These are phyloP conservation scores for Penicillium sp. DNA, from an alignment of 2,329 filamentous ascomycete genomes.

Conservation along the genomic window DNA sequence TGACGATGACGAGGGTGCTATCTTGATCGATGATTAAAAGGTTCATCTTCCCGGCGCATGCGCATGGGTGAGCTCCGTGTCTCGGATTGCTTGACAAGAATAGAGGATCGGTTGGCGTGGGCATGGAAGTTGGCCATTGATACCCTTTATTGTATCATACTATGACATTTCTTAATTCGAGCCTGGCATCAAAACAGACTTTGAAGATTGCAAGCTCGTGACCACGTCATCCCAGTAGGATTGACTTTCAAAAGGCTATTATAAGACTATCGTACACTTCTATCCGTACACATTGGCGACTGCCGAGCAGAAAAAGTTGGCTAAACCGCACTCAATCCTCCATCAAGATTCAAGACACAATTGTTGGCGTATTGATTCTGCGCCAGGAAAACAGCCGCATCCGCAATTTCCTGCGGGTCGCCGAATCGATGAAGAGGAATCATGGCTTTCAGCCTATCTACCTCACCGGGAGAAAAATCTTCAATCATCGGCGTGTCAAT, in stretches of 20 bases:
- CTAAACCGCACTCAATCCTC: conserved; percentile 72
- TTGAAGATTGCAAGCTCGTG: neutral
- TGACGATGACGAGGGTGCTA: conserved; percentile 60
- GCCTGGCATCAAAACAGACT: neutral
- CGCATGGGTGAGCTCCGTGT: neutral
- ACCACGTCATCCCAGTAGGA: neutral
- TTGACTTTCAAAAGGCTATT: neutral
- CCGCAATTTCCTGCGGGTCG: conserved; percentile 71
- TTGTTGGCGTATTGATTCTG: conserved; percentile 84
- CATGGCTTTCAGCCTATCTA: conserved; percentile 40
- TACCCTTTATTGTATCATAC: neutral
- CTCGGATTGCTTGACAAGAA: neutral
- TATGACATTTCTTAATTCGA: neutral
- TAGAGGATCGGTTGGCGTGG: neutral
- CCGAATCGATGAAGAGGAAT: conserved; percentile 73
- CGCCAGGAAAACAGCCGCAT: conserved; percentile 77
- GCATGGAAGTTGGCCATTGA: neutral
- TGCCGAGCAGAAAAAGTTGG: neutral
- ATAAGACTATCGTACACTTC: neutral
- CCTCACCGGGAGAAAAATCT: conserved; percentile 49
- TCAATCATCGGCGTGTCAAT: conserved; percentile 78
- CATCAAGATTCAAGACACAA: conserved; percentile 82
- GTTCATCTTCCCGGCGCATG: neutral
- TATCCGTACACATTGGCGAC: neutral
- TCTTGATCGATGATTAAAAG: conserved; percentile 66